phyloP scores from a whole-genome alignment of 1,284 basidiomycete genomes.

The Cutaneotrichosporon cavernicola region DNA sequence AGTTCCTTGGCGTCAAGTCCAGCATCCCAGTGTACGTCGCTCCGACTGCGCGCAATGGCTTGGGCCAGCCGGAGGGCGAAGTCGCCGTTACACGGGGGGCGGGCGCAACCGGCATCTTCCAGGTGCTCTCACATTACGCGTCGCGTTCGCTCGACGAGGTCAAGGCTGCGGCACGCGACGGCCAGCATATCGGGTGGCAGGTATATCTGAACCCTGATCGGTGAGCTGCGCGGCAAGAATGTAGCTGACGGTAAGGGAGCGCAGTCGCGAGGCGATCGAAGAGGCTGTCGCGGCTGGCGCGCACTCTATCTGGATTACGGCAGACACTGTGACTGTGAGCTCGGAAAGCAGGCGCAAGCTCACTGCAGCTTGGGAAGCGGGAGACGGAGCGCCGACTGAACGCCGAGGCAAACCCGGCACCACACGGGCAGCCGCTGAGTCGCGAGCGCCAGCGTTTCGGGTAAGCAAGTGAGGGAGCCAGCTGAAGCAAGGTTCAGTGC shows the following conservation, averaged over 20 bases:
- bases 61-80: conserved; percentile 55
- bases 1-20: conserved; percentile 68
- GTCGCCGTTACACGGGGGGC: conserved; percentile 55
- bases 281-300: conserved; percentile 48
- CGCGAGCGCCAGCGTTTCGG: conserved; percentile 7
- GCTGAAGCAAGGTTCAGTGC: conserved; percentile 3
- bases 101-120: conserved; percentile 46
- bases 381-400: conserved; percentile 22
- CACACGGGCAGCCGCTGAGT: conserved; percentile 20
- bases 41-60: conserved; percentile 60
- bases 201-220: conserved; percentile 42
- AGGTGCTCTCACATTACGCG: conserved; percentile 55
- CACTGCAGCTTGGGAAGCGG: conserved; percentile 29
- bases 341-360: conserved; percentile 5
- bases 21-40: conserved; percentile 77
- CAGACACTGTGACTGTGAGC: conserved; percentile 52
- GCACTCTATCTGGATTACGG: conserved; percentile 55
- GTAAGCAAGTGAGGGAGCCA: not conserved
- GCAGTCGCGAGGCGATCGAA: conserved; percentile 49
- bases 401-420: conserved; percentile 23
- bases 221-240: conserved; percentile 13
- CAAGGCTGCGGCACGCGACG: conserved; percentile 39
- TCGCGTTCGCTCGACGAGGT: conserved; percentile 55
- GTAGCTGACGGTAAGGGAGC: conserved; percentile 35
- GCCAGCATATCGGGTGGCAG: conserved; percentile 44